Percentiles rank a stretch among this genome's conserved stretches.
Evolutionary conservation across 2,329 filamentous ascomycete species (phyloP).

Genomic region (Colletotrichum orchidophilum): DNA sequence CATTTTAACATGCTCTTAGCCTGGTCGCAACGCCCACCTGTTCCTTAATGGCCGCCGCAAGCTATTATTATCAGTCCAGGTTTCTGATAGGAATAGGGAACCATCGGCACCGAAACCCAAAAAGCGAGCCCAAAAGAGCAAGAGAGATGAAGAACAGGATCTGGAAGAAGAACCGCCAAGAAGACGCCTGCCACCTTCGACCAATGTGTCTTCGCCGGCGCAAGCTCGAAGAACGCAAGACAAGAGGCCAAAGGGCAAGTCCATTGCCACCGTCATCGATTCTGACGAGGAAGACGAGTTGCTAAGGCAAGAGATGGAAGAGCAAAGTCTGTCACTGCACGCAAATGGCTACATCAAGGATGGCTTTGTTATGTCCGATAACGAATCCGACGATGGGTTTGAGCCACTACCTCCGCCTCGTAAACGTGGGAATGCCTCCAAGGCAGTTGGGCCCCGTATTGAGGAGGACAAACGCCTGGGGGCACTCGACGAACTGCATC

Average conservation of each 20-base stretch:
- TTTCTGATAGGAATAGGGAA: slow-evolving; percentile 43
- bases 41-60: slow-evolving; percentile 57
- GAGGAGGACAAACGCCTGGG: slow-evolving; percentile 63
- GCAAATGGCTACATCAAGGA: slow-evolving; percentile 58
- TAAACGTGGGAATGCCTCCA: slow-evolving; percentile 28
- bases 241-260: slow-evolving; percentile 46
- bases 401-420: slow-evolving; percentile 50
- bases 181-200: slow-evolving; percentile 47
- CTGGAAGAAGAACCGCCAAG: slow-evolving; percentile 31
- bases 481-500: slow-evolving; percentile 67
- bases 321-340: slow-evolving; percentile 50
- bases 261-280: slow-evolving; percentile 35
- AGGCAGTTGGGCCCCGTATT: slow-evolving; percentile 65
- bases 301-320: slow-evolving; percentile 42
- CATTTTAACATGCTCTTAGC: slow-evolving; percentile 36
- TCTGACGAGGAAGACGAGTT: slow-evolving; percentile 31
- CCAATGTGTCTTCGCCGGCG: slow-evolving; percentile 63
- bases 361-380: slow-evolving; percentile 58
- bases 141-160: slow-evolving; percentile 43
- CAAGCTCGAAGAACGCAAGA: slow-evolving; percentile 21
- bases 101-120: slow-evolving; percentile 43
- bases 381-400: slow-evolving; percentile 56
- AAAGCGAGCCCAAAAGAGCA: slow-evolving; percentile 48
- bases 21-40: slow-evolving; percentile 51
- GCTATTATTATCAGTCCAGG: slow-evolving; percentile 55